Evolutionary conservation across 2,329 filamentous ascomycete species (phyloP), one percentile per base, ranked within the genome.

Genomic region (Arachnomyces sp.): DNA sequence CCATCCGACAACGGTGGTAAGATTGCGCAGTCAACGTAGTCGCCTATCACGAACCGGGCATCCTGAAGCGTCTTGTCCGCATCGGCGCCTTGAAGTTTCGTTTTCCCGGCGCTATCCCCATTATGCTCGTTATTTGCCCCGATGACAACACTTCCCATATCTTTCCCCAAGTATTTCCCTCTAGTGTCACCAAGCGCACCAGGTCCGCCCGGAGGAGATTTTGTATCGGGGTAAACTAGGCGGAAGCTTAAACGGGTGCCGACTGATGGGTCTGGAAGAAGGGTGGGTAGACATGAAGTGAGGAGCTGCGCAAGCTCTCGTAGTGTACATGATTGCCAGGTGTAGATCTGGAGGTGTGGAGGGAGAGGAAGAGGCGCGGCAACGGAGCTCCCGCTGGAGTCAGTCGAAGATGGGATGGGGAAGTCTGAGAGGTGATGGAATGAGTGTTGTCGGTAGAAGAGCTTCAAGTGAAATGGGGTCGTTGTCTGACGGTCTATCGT

Each of bases 221-320:
- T 64, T 16, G 83, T 77, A 61, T 94, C 87, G 2, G 84, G 83
- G 58, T 84, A 94, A 39, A 95, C 78, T 13, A 94, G 76, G 35
- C 89, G 82, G 65, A 92, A 96, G 45, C 79, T 80, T n/a, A 95
- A 73, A 39, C 90, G 79, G 7, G 88, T 90, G 45, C 90, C 89
- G 31, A 88, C 74, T 5, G 81, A 76, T 0, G 84, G 84, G 29
- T 73, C 69, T 1, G 88, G 86, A 2, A 94, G 74, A 14, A 87
- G 66, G 2, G 70, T 65, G 0, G 84, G 82, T 1, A 85, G 70
- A 1, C 82, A 74, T 37, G 77, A 76, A 18, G 79, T 77, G 42
- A 96, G 74, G 39, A 90, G 80, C 42, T 84, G 77, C 15, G 83
- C 81, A 28, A 96, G 78, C 61, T 95, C 88, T 49, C 75, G 72